Base-by-base conservation (phyloP, 2,329 filamentous ascomycete species). In the Cladosporium sp. region DNA sequence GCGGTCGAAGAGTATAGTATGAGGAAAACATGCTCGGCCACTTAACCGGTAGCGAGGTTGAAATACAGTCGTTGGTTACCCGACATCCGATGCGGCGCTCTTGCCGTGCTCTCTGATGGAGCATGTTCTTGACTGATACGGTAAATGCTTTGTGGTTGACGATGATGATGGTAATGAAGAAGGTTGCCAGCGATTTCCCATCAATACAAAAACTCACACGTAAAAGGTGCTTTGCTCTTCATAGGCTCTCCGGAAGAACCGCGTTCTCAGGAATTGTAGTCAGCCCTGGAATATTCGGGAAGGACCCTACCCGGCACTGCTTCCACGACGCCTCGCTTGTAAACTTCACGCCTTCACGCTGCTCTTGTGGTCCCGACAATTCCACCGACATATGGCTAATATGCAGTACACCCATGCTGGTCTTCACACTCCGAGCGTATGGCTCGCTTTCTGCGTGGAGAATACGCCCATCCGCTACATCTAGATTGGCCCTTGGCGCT, bases 291-390 rank as follows among this genome's bases (percentile, higher is more conserved):
- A 59, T 14, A 44, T 40, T 59, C 56, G 56, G 56, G 37, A 59
- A 59, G 35, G 46, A 44, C 33, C 44, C 57, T 49, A 49, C 26
- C 28, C 57, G 40, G 40, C 57, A 33, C 18, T 62, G 44, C 26
- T 37, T 59, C 16, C 37, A 28, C 59, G 23, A 35, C 46, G 52
- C 12, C 59, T 62, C 59, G 59, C 59, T 62, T 62, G 59, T 62
- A 62, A 52, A 26, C 29, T 62, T 62, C 31, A 35, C 28, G 35
- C 33, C 23, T 37, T 23, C 40, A 44, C 14, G 21, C 56, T 59
- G 16, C 33, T 59, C 33, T 33, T 53, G 59, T 62, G 29, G 59
- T 37, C 46, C 59, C 59, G 59, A 62, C 18, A 52, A 21, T 37
- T 29, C 23, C 44, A 37, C 59, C 44, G 59, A 28, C 29, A n/a